Base-by-base conservation (phyloP, 129 eudicot genomes). In the Flaveria trinervia region DNA sequence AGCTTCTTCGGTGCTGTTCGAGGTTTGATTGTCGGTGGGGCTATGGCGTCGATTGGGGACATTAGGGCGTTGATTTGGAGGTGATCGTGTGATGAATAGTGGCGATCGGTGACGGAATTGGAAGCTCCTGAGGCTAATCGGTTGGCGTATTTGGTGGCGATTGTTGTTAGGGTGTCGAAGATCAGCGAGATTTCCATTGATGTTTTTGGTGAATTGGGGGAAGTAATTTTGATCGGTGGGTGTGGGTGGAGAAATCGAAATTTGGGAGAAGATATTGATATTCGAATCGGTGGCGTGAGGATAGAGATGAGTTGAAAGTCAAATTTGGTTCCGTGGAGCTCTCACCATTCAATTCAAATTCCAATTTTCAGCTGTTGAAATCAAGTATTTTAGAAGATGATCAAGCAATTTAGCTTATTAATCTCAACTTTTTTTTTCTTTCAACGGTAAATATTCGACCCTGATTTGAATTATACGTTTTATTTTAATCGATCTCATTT, bases 141-240 rank as follows among this genome's bases (percentile, higher is more conserved):
- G 28, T 76, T 72, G 68, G 59, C 75, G 33, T 71, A 79, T 49
- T 79, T 79, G 52, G 81, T 75, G 20, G 85, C 75, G 81, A 82
- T 49, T 39, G 82, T 66, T 18, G 85, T 65, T 23, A 82, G 65
- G 56, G 79, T 77, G 43, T 82, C 85, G 12, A 74, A 66, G 41
- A 82, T 72, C 3, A 77, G 23, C 5, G 85, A 77, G 16, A 82
- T 48, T 20, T 82, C 85, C 85, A 82, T 82, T 20, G 73, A n/a
- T 30, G 36, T 39, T 15, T 72, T 76, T 65, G 14, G 41, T 2
- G 80, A 52, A 20, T 67, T 39, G 9, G 13, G 49, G 49, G 49
- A 33, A 39, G 54, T 30, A 4, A n/a, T 56, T 9, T 45, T 65
- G 60, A 77, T 68, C 18, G 76, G 45, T 49, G 26, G 60, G 43